A percentile compares a stretch with the other conserved stretches of the same genome.
These are phyloP conservation scores for Fusarium sp. DNA, from an alignment of 2,329 filamentous ascomycete species.

Conservation along the genomic window DNA sequence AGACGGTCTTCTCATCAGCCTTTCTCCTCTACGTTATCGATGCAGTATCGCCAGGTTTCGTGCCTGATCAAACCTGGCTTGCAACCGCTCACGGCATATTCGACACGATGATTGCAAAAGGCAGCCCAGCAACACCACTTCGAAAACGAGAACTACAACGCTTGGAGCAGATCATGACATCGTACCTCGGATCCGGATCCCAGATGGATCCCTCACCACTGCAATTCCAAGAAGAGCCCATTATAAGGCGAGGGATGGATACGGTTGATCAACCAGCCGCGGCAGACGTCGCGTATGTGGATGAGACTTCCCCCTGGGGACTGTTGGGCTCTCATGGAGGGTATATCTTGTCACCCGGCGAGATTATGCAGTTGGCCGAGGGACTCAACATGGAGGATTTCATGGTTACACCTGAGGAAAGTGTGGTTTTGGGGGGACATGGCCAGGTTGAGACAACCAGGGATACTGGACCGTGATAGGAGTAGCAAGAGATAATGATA, in stretches of 20 bases:
- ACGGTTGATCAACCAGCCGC: background rate
- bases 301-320: background rate
- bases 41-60: background rate
- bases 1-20: background rate
- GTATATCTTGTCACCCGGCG: background rate
- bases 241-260: background rate
- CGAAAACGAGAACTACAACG: constrained; percentile 10
- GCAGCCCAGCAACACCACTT: constrained; percentile 6
- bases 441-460: background rate
- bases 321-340: background rate
- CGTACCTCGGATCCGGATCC: background rate
- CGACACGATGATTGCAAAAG: background rate
- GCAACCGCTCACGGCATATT: background rate
- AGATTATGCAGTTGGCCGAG: background rate
- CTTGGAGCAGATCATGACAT: constrained; percentile 10
- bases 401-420: background rate
- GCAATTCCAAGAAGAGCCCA: background rate
- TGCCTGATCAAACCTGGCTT: background rate
- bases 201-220: background rate
- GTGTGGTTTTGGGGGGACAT: background rate
- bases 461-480: background rate
- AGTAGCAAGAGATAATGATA: background rate
- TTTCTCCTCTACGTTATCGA: background rate
- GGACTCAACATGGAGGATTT: background rate
- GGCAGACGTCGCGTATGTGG: background rate